Conservation (phyloP, 169 alveolate genomes). For the Perkinsus olseni region DNA sequence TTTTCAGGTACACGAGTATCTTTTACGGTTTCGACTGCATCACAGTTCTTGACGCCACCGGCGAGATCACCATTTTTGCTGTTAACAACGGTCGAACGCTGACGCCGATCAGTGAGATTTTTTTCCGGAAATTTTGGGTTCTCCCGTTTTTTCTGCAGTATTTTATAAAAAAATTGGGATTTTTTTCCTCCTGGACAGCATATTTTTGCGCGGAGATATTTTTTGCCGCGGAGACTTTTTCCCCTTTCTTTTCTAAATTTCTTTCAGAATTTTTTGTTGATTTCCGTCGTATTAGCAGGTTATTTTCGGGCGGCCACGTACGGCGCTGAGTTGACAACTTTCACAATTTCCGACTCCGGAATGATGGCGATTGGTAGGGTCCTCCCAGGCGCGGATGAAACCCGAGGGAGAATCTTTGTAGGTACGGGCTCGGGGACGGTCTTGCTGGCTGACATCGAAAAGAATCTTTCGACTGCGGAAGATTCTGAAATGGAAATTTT, state of each 20-base stretch:
- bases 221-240: no score
- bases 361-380: neutral
- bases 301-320: neutral
- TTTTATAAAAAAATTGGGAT: no score
- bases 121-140: neutral
- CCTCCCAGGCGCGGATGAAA: neutral
- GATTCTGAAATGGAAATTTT: neutral
- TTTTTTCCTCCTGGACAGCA: no score
- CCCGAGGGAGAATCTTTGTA: neutral
- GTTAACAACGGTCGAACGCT: neutral
- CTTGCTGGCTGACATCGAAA: neutral
- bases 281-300: neutral
- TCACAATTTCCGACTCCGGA: neutral
- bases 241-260: no score
- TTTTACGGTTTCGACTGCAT: neutral
- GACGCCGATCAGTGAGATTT: neutral
- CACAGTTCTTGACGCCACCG: neutral
- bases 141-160: no score
- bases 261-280: no score
- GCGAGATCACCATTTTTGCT: neutral
- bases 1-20: neutral
- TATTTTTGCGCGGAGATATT: no score
- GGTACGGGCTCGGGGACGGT: neutral
- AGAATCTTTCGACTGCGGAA: neutral
- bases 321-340: neutral